Evolutionary conservation across 805 yeast genomes (phyloP).

Genomic region (Blastobotrys muscicola): DNA sequence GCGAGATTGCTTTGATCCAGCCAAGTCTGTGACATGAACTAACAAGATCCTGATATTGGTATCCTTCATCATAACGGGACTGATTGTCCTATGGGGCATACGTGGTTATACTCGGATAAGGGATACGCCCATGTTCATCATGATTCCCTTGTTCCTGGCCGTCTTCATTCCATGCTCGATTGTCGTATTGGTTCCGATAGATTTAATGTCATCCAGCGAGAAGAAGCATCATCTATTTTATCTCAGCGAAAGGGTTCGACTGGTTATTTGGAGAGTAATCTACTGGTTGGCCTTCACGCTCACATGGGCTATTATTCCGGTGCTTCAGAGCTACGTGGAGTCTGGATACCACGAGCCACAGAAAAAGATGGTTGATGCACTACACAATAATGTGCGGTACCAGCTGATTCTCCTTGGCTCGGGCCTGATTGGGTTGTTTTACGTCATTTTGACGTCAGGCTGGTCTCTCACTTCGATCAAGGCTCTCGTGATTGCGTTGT

Average conservation of each 20-base stretch:
- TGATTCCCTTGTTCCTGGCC: conserved; percentile 44
- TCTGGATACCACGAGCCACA: conserved; percentile 52
- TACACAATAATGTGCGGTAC: conserved; percentile 47
- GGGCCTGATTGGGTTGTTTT: conserved; percentile 47
- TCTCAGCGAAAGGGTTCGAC: conserved; percentile 38
- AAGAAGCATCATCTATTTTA: conserved; percentile 36
- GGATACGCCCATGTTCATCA: conserved; percentile 34
- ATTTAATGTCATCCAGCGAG: conserved; percentile 47
- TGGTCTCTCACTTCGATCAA: conserved; percentile 47
- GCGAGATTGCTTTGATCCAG: too few relatives aligned
- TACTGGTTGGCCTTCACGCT: conserved; percentile 76
- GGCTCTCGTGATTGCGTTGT: conserved; percentile 59
- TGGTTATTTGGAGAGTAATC: conserved; percentile 59
- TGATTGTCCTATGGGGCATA: conserved; percentile 29
- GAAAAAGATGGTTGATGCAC: conserved; percentile 45
- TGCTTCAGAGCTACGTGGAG: conserved; percentile 61
- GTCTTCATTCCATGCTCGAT: conserved; percentile 69
- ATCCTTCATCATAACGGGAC: conserved; percentile 23
- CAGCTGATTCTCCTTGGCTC: conserved; percentile 47
- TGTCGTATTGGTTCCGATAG: conserved; percentile 64
- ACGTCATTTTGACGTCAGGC: conserved; percentile 48
- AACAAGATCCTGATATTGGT: conserved; percentile 12
- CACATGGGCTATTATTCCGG: conserved; percentile 70
- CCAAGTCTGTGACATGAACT: too few relatives aligned
- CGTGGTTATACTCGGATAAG: conserved; percentile 29